Evolutionary conservation across 169 alveolate genomes (phyloP), one percentile per base, ranked within the genome.

Genomic region (Cryptosporidium tyzzeri): DNA sequence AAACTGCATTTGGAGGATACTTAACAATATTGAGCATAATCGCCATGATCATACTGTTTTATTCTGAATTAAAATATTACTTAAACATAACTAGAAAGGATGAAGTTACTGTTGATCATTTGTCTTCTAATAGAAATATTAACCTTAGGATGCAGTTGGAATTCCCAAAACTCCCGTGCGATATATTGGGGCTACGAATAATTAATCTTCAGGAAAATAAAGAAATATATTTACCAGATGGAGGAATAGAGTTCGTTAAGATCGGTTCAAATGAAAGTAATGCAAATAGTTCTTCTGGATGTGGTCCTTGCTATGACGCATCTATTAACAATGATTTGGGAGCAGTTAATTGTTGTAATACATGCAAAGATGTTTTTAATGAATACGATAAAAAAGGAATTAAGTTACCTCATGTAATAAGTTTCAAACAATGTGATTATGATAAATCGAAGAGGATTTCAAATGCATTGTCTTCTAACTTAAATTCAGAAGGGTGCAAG

Each of bases 1-100:
- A 80, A 80, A 80, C 89, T 6, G 89, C 89, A 80, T 80, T 80
- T 80, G 89, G 89, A 10, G 89, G 89, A 21, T 80, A 80, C 33
- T 29, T 80, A 23, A 80, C 89, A 26, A 65, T 80, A 23, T 65
- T 80, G 59, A 80, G 89, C 39, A 80, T 67, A 5, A 31, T 80
- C 21, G 62, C 62, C 26, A 80, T 80, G 68, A 45, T 80, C 12
- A 41, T 65, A 39, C 50, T 80, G 39, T 80, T 80, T 80, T 80
- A 80, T 48, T 80, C 89, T 29, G 89, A 80, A 65, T 65, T 80
- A 31, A 61, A 67, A 18, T 80, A 80, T 80, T 80, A 80, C 45
- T 61, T 80, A 33, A 80, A 21, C 10, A 50, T 80, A 9, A 61
- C 73, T 0, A 80, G 89, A 65, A 80, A 80, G 23, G 89, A 80